A percentile compares a stretch with the other conserved stretches of the same genome.
These are phyloP conservation scores for Multifurca ochricompacta DNA, from an alignment of 768 basidiomycete species.

Conservation along the genomic window DNA sequence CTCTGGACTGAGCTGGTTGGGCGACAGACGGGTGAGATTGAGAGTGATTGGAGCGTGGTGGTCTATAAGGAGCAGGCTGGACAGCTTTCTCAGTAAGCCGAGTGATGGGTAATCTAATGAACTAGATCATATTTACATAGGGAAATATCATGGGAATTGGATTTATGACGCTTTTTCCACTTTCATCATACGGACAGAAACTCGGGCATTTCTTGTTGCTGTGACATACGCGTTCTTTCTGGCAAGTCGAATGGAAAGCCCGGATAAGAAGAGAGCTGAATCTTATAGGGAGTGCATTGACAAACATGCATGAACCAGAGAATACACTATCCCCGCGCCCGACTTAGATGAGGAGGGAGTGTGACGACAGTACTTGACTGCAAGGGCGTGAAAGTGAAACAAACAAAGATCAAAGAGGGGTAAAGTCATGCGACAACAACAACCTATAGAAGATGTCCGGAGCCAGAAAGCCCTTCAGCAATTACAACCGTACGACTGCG, in stretches of 20 bases:
- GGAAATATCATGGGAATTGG: not conserved
- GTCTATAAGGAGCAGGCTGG: conserved; percentile 14
- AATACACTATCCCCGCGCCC: conserved; percentile 15
- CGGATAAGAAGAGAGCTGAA: not conserved
- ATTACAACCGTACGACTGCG: conserved; percentile 87
- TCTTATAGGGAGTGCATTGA: conserved; percentile 6
- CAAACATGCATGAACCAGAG: conserved; percentile 12
- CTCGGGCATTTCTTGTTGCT: not conserved
- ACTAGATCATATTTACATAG: not conserved
- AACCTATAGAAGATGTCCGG: not conserved
- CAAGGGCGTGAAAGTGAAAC: conserved; percentile 16
- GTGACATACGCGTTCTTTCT: not conserved
- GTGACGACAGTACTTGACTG: conserved; percentile 2
- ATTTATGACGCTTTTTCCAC: too few relatives aligned
- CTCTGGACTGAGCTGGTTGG: conserved; percentile 32
- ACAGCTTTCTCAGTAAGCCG: not conserved
- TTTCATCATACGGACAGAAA: too few relatives aligned
- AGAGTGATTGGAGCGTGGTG: conserved; percentile 37
- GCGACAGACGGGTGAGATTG: conserved; percentile 37
- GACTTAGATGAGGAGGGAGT: conserved; percentile 11
- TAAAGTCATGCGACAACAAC: conserved; percentile 3
- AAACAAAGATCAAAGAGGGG: conserved; percentile 16
- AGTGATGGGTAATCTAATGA: not conserved
- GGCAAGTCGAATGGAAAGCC: not conserved
- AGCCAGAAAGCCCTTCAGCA: conserved; percentile 44